Percentiles rank a stretch among this genome's conserved stretches.
Conservation (phyloP, 192 early-diverging fungal species). For the Rhizoclosmatium globosum region DNA sequence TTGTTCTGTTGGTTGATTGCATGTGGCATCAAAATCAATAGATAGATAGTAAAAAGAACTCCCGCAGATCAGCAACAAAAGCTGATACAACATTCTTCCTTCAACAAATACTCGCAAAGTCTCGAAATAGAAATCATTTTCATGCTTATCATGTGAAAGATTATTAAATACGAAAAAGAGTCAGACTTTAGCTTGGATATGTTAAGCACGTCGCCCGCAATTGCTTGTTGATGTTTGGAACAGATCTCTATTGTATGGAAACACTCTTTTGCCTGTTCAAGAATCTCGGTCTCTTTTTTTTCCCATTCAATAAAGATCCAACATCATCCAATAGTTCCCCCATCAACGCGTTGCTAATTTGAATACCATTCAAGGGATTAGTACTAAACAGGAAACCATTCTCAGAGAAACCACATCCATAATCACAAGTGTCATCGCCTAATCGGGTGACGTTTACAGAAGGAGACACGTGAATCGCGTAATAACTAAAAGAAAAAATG, state of each 20-base stretch:
- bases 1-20: too few species aligned
- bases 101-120: too few species aligned
- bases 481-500: too few species aligned
- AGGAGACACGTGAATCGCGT: too few species aligned
- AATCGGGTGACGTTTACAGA: too few species aligned
- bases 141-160: conserved; percentile 39
- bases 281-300: conserved; percentile 3
- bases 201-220: conserved; percentile 53
- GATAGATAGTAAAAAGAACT: too few species aligned
- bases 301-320: not conserved
- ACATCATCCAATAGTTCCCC: conserved; percentile 37
- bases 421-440: too few species aligned
- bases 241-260: conserved; percentile 46
- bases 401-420: too few species aligned
- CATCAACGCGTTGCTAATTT: conserved; percentile 43
- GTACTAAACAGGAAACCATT: too few species aligned
- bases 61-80: too few species aligned
- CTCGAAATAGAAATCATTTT: conserved; percentile 43
- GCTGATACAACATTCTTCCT: too few species aligned
- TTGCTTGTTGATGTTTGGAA: conserved; percentile 49
- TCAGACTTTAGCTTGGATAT: conserved; percentile 29
- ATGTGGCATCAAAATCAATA: too few species aligned
- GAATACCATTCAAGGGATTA: conserved; percentile 54
- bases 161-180: not conserved
- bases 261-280: conserved; percentile 28